These are phyloP conservation scores for Nakazawaea ambrosiae DNA, from an alignment of 805 yeast genomes.

Conservation along the genomic window DNA sequence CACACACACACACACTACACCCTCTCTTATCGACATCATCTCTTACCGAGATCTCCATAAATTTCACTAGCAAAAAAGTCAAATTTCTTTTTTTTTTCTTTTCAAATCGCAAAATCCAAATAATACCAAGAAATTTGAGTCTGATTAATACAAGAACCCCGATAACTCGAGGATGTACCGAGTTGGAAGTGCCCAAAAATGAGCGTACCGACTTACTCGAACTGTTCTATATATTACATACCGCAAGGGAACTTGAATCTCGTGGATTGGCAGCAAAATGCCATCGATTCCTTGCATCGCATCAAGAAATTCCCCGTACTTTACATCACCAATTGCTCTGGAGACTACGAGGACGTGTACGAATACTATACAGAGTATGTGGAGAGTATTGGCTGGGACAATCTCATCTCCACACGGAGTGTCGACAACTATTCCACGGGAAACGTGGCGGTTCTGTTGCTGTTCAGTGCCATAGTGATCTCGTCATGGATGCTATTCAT, in stretches of 20 bases:
- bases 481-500: slow-evolving; percentile 68
- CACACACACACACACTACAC: too few relatives aligned
- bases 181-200: too few relatives aligned
- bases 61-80: too few relatives aligned
- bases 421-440: slow-evolving; percentile 29
- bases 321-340: slow-evolving; percentile 41
- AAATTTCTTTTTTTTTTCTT: too few relatives aligned
- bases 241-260: slow-evolving; percentile 25
- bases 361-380: background rate
- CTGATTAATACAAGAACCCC: too few relatives aligned
- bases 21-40: too few relatives aligned
- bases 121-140: too few relatives aligned
- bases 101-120: too few relatives aligned
- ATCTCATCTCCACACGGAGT: background rate
- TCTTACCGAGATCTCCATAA: too few relatives aligned
- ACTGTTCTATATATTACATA: slow-evolving; percentile 33
- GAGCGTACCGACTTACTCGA: slow-evolving; percentile 8
- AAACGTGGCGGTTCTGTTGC: slow-evolving; percentile 39
- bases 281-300: slow-evolving; percentile 12
- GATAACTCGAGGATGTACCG: too few relatives aligned
- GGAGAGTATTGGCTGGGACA: background rate
- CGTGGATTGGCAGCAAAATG: slow-evolving; percentile 14
- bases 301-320: slow-evolving; percentile 31
- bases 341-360: slow-evolving; percentile 5
- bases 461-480: slow-evolving; percentile 47